Percentiles rank a stretch among this genome's conserved stretches.
phyloP scores from a whole-genome alignment of 1,284 basidiomycete genomes.

The Cryptococcus wingfieldii region DNA sequence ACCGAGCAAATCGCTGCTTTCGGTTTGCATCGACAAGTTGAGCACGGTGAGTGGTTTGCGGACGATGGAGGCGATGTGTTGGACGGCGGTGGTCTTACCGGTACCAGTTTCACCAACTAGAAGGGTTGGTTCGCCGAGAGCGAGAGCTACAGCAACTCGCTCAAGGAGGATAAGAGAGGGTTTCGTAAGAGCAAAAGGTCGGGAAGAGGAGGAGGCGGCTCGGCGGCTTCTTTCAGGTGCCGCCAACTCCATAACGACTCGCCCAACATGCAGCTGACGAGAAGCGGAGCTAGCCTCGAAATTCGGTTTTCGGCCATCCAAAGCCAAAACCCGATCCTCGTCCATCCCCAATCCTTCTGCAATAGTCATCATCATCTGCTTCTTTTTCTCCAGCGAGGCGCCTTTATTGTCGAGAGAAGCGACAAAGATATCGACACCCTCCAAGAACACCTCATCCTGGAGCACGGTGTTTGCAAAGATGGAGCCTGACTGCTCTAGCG shows the following conservation, averaged over 20 bases:
- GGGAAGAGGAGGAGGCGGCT: conserved; percentile 17
- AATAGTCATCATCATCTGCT: conserved; percentile 50
- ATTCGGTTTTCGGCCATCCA: conserved; percentile 62
- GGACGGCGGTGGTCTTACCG: conserved; percentile 92
- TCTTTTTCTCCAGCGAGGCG: conserved; percentile 28
- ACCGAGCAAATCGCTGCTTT: conserved; percentile 88
- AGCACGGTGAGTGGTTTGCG: conserved; percentile 75
- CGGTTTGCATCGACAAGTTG: conserved; percentile 95
- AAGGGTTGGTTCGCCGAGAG: conserved; percentile 76
- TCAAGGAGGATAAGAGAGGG: conserved; percentile 79
- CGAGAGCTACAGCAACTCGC: conserved; percentile 70
- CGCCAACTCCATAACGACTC: conserved; percentile 26
- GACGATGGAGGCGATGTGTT: conserved; percentile 78
- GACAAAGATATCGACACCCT: conserved; percentile 89
- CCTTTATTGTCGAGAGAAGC: conserved; percentile 61
- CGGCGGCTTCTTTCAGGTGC: conserved; percentile 10
- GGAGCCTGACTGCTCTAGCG: conserved; percentile 41
- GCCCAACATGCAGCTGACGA: conserved; percentile 34
- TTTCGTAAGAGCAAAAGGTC: conserved; percentile 83
- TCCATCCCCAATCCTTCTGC: conserved; percentile 66
- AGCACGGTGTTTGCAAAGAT: conserved; percentile 70
- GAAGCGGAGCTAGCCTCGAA: conserved; percentile 63
- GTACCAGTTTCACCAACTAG: conserved; percentile 98
- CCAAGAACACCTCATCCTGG: conserved; percentile 85
- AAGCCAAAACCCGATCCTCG: conserved; percentile 58